Evolutionary conservation across 179 eudicot genomes (phyloP), one percentile per base, ranked within the genome.

Genomic region (Pouteria campechiana): DNA sequence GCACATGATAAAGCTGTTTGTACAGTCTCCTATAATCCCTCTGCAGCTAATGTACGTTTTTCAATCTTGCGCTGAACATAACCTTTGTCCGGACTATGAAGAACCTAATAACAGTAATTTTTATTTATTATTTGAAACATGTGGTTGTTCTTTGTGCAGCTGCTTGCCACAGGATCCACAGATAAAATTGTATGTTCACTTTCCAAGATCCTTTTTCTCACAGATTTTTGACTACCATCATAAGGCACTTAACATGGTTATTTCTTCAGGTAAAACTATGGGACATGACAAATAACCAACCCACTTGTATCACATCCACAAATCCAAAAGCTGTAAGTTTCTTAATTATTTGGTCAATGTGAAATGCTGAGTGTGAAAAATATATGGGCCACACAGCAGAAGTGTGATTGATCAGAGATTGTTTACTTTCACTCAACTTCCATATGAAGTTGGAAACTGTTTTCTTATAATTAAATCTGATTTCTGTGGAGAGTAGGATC

Each of bases 1-100:
- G 97, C 95, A 12, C 97, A 89, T 48, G 95, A 89, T 57, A 81
- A 89, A 75, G 86, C 86, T 44, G 97, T 81, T 53, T 73, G 75
- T 64, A 41, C 81, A 20, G 43, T 89, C 62, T 70, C 95, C 21
- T 89, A 75, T 58, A 81, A 81, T 66, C 57, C 69, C 27, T 34
- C 57, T 11, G 70, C 68, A 6, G 89, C 97, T 25, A 81, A 85
- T 57, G 97, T 89, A 76, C 49, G 34, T 30, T 24, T 52, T 25
- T n/a, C n/a, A n/a, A n/a, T n/a, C n/a, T n/a, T n/a, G n/a, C n/a
- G n/a, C n/a, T n/a, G n/a, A n/a, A n/a, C n/a, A n/a, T n/a, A n/a
- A n/a, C n/a, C n/a, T n/a, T n/a, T n/a, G n/a, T n/a, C n/a, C n/a
- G n/a, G n/a, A n/a, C n/a, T n/a, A n/a, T n/a, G n/a, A n/a, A n/a